Evolutionary conservation across 208 protist genomes (phyloP).

Genomic region (Wallacemonas rigidus): DNA sequence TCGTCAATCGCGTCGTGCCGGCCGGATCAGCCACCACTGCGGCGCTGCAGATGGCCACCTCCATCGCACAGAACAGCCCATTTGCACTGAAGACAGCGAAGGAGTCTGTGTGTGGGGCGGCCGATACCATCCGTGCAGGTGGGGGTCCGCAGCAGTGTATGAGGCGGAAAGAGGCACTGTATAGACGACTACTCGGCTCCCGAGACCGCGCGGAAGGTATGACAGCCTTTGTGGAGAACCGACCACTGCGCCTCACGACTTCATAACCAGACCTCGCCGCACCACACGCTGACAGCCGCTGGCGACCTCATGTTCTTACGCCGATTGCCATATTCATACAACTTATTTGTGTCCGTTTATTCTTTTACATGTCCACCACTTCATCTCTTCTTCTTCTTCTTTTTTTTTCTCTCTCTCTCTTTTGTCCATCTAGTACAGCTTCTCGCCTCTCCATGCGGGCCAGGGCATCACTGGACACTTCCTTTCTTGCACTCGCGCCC

Average conservation of each 20-base stretch:
- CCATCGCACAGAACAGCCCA: slow-evolving; percentile 76
- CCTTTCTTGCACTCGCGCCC: not conserved
- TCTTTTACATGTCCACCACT: not conserved
- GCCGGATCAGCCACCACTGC: slow-evolving; percentile 29
- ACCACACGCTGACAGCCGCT: too few species aligned
- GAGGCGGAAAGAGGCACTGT: slow-evolving; percentile 71
- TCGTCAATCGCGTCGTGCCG: slow-evolving; percentile 79
- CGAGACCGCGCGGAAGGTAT: slow-evolving; percentile 91
- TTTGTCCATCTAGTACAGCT: not conserved
- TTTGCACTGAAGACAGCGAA: slow-evolving; percentile 88
- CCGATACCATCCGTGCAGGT: slow-evolving; percentile 46
- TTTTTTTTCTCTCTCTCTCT: slow-evolving; percentile 23
- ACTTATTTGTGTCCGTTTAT: not conserved
- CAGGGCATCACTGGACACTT: not conserved
- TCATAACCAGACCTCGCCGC: not conserved
- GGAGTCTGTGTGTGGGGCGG: slow-evolving; percentile 66
- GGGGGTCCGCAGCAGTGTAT: slow-evolving; percentile 38
- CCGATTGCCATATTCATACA: too few species aligned
- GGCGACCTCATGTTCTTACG: too few species aligned
- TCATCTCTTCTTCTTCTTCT: not conserved
- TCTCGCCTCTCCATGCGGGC: not conserved
- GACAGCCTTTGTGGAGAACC: slow-evolving; percentile 91
- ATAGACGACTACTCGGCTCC: slow-evolving; percentile 84
- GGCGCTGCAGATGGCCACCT: slow-evolving; percentile 42
- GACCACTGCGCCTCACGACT: slow-evolving; percentile 56